phyloP scores from a whole-genome alignment of 192 early-diverging fungal species.

The Entomortierella lignicola region DNA sequence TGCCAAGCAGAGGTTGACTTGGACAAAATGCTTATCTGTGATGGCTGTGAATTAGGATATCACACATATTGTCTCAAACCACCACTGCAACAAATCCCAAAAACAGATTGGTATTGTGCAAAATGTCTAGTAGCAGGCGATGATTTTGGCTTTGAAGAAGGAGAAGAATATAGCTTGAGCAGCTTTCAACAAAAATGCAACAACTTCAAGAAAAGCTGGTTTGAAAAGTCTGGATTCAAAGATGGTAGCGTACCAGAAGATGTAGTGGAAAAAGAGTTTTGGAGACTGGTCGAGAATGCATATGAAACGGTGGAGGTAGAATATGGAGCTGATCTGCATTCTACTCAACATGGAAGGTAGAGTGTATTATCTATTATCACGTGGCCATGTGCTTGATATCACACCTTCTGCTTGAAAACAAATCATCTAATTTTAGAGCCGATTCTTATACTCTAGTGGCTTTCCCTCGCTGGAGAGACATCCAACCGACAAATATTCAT shows the following conservation, averaged over 20 bases:
- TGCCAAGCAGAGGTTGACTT: conserved; percentile 56
- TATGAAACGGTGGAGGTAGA: conserved; percentile 92
- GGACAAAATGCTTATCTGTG: conserved; percentile 84
- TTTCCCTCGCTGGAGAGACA: conserved; percentile 81
- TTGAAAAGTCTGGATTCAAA: conserved; percentile 49
- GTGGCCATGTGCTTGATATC: background rate
- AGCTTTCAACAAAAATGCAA: conserved; percentile 85
- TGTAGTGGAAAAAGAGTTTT: conserved; percentile 91
- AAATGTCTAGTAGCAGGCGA: conserved; percentile 83
- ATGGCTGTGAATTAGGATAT: conserved; percentile 86
- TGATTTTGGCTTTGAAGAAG: conserved; percentile 95
- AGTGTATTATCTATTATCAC: background rate
- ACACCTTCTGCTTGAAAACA: too few species aligned
- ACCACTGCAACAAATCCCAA: conserved; percentile 58
- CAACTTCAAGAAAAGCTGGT: conserved; percentile 77
- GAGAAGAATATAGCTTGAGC: conserved; percentile 78
- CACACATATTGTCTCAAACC: conserved; percentile 87
- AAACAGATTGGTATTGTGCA: conserved; percentile 89
- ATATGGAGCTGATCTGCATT: conserved; percentile 96
- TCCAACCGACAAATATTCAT: conserved; percentile 75
- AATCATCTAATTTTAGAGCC: too few species aligned
- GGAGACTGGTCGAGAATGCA: conserved; percentile 87
- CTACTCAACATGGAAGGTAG: conserved; percentile 89
- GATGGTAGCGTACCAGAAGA: conserved; percentile 73
- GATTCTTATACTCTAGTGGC: conserved; percentile 61